These are phyloP conservation scores for Trypanosoma mega DNA, from an alignment of 208 protist genomes.

Conservation along the genomic window DNA sequence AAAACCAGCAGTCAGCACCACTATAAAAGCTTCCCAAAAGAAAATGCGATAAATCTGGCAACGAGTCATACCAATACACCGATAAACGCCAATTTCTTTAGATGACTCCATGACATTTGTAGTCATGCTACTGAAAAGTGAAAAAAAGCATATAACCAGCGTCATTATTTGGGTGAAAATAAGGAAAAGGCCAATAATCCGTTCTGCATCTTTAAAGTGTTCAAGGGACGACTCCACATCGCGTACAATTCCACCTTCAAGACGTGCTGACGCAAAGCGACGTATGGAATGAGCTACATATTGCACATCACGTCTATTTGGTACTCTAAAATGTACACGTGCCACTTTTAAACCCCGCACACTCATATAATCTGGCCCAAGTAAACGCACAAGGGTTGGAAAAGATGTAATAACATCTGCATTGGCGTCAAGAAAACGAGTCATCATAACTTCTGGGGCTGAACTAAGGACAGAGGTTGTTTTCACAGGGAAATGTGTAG, in stretches of 20 bases:
- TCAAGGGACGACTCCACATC: slow-evolving; percentile 9
- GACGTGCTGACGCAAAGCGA: not conserved
- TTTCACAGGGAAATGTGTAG: slow-evolving; percentile 8
- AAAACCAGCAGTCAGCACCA: slow-evolving; percentile 88
- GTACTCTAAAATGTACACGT: slow-evolving; percentile 10
- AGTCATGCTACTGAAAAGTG: slow-evolving; percentile 91
- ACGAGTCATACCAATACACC: slow-evolving; percentile 86
- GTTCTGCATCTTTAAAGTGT: slow-evolving; percentile 37
- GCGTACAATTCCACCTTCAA: not conserved
- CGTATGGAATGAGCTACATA: not conserved
- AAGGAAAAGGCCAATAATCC: slow-evolving; percentile 92
- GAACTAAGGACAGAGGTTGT: slow-evolving; percentile 15
- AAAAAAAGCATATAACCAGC: slow-evolving; percentile 94
- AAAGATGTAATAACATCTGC: slow-evolving; percentile 12
- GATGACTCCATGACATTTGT: slow-evolving; percentile 91
- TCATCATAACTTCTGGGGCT: slow-evolving; percentile 13
- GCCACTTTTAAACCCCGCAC: not conserved
- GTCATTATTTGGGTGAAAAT: slow-evolving; percentile 85
- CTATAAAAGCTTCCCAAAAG: slow-evolving; percentile 94
- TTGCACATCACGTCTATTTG: not conserved
- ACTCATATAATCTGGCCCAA: slow-evolving; percentile 16
- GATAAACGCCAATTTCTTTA: slow-evolving; percentile 95
- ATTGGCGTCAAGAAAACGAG: not conserved
- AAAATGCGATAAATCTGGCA: slow-evolving; percentile 89
- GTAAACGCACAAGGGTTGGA: slow-evolving; percentile 13